phyloP scores from a whole-genome alignment of 139 green algal genomes.

The Coelastrella sp. region DNA sequence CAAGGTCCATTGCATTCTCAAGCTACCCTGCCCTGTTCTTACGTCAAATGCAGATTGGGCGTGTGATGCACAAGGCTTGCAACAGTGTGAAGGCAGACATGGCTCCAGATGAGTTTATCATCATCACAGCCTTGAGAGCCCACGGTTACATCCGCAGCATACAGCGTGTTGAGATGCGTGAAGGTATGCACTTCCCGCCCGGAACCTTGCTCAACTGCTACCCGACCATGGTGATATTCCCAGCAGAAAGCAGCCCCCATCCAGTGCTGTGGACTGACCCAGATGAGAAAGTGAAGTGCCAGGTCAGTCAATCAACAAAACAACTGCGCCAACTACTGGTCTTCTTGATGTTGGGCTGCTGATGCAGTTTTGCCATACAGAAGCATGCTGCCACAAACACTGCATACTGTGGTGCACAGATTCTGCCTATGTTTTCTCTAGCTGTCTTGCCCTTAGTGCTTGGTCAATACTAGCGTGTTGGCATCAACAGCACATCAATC shows the following conservation, averaged over 20 bases:
- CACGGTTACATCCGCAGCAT: slow-evolving; percentile 29
- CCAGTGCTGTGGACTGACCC: slow-evolving; percentile 45
- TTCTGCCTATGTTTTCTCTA: too few species aligned
- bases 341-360: too few species aligned
- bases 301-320: too few species aligned
- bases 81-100: slow-evolving; percentile 45
- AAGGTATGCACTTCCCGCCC: slow-evolving; percentile 30
- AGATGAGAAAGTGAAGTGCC: slow-evolving; percentile 24
- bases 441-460: too few species aligned
- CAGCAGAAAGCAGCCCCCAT: slow-evolving; percentile 44
- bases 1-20: neutral
- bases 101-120: slow-evolving; percentile 50
- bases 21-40: too few species aligned
- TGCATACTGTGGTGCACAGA: too few species aligned
- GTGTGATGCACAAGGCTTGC: slow-evolving; percentile 44
- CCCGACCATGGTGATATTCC: slow-evolving; percentile 51
- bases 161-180: slow-evolving; percentile 40
- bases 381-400: too few species aligned
- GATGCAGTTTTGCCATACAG: too few species aligned
- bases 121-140: slow-evolving; percentile 30
- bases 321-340: too few species aligned
- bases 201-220: slow-evolving; percentile 51
- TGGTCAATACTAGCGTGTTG: too few species aligned
- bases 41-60: slow-evolving; percentile 38
- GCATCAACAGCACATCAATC: too few species aligned